phyloP scores from a whole-genome alignment of 306 rosid species.

The Styphnolobium japonicum region DNA sequence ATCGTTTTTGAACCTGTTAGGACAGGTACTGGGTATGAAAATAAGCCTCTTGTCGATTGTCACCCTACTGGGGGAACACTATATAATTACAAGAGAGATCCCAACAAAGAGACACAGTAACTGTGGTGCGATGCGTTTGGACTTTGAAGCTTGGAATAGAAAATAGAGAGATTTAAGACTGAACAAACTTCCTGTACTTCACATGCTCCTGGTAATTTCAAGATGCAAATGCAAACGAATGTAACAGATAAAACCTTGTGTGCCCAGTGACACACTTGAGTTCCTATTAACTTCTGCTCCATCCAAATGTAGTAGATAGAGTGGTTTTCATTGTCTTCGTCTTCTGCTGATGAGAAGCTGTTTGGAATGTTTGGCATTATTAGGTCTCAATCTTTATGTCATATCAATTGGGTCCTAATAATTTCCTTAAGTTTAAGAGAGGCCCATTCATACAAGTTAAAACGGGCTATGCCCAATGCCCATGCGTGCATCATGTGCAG shows the following conservation, averaged over 20 bases:
- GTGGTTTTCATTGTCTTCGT: neutral
- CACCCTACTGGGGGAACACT: neutral
- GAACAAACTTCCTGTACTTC: neutral
- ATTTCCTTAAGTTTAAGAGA: neutral
- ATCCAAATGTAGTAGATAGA: neutral
- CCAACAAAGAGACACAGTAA: neutral
- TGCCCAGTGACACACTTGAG: neutral
- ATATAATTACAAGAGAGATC: neutral
- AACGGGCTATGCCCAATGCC: neutral
- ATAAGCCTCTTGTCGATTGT: neutral
- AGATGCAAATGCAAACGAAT: conserved; percentile 11
- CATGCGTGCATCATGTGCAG: conserved; percentile 4
- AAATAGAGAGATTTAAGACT: neutral
- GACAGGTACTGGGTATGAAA: neutral
- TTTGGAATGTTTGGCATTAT: neutral
- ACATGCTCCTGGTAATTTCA: no score
- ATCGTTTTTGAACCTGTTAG: neutral
- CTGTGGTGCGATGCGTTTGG: neutral
- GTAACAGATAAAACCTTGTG: neutral
- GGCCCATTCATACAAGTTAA: conserved; percentile 6
- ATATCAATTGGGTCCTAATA: neutral
- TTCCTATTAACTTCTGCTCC: neutral
- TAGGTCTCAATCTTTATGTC: neutral
- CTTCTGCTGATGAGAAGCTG: neutral
- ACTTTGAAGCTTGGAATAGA: neutral